These are phyloP conservation scores for Tothia fuscella DNA, from an alignment of 2,329 filamentous ascomycete genomes.

Conservation along the genomic window DNA sequence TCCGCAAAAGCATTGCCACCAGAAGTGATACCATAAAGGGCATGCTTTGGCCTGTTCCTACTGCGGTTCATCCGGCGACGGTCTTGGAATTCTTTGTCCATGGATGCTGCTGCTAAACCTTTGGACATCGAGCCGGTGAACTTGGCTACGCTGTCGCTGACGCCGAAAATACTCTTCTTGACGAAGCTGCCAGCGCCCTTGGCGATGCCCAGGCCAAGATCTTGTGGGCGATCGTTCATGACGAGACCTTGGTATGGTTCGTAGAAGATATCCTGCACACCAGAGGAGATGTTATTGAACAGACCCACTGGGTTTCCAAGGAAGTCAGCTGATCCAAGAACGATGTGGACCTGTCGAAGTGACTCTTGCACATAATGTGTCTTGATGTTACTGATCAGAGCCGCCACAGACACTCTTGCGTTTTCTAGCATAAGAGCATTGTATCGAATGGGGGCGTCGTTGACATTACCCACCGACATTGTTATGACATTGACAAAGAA, in stretches of 20 bases:
- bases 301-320: conserved; percentile 92
- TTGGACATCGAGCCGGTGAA: conserved; percentile 96
- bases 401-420: conserved; percentile 74
- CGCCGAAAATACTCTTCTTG: conserved; percentile 96
- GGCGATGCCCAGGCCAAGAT: conserved; percentile 87
- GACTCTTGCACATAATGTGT: conserved; percentile 97
- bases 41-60: conserved; percentile 91
- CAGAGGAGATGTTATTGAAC: conserved; percentile 97
- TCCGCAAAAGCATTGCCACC: conserved; percentile 92
- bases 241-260: conserved; percentile 97
- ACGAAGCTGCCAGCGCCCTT: conserved; percentile 95
- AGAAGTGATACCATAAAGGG: conserved; percentile 87
- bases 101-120: conserved; percentile 82
- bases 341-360: conserved; percentile 91
- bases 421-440: conserved; percentile 94
- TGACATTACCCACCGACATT: conserved; percentile 98
- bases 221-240: conserved; percentile 88
- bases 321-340: conserved; percentile 94
- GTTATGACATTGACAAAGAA: conserved; percentile 98
- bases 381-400: conserved; percentile 74
- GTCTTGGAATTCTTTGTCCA: conserved; percentile 98
- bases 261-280: conserved; percentile 97
- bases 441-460: conserved; percentile 87
- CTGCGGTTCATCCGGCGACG: conserved; percentile 85
- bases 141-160: conserved; percentile 95